Conservation (phyloP, 1,139 yeast genomes). For the Blastobotrys arbuscula region DNA sequence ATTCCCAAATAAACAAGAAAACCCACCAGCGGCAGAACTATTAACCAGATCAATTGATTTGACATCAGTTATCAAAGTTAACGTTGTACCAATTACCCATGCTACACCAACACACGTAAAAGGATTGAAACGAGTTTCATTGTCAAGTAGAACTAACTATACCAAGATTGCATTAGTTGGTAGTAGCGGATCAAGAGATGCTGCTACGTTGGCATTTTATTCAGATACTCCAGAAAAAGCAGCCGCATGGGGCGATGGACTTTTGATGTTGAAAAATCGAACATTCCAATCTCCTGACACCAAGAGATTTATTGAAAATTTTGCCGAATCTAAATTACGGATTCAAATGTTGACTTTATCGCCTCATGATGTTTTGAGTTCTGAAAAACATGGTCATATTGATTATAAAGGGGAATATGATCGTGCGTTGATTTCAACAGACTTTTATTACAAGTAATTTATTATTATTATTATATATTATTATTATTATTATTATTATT, state of each 20-base stretch:
- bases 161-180: slow-evolving; percentile 26
- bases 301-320: slow-evolving; percentile 48
- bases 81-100: slow-evolving; percentile 23
- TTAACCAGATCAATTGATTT: slow-evolving; percentile 27
- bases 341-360: slow-evolving; percentile 60
- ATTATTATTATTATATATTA: neutral
- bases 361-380: slow-evolving; percentile 30
- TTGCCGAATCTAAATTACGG: slow-evolving; percentile 56
- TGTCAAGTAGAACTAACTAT: slow-evolving; percentile 27
- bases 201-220: slow-evolving; percentile 46
- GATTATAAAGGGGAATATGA: slow-evolving; percentile 10
- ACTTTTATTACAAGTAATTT: slow-evolving; percentile 25
- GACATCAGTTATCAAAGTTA: slow-evolving; percentile 24
- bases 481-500: slow-evolving; percentile 8
- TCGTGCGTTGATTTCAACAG: slow-evolving; percentile 20
- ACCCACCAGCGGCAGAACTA: slow-evolving; percentile 53
- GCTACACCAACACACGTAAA: slow-evolving; percentile 17
- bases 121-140: slow-evolving; percentile 24
- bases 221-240: slow-evolving; percentile 72
- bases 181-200: slow-evolving; percentile 24
- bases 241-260: slow-evolving; percentile 75
- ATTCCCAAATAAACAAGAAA: slow-evolving; percentile 43
- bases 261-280: slow-evolving; percentile 50
- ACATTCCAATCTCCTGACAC: slow-evolving; percentile 51
- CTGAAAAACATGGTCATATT: slow-evolving; percentile 8